Evolutionary conservation across 257 asterid genomes (phyloP), one percentile per base, ranked within the genome.

Genomic region (Plectranthus barbatus): DNA sequence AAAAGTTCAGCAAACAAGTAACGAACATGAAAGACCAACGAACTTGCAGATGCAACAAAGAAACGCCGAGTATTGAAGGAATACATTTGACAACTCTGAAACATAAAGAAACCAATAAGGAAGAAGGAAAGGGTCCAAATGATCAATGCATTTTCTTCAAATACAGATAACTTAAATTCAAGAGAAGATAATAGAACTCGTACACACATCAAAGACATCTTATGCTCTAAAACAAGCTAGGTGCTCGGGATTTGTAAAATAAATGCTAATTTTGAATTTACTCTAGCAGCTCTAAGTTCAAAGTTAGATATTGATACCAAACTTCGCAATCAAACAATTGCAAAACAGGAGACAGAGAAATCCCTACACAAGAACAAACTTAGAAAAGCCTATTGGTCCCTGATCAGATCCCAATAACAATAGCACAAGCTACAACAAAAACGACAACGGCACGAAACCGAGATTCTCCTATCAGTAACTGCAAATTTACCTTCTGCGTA

Each of bases 401-500:
- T 50, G 21, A 50, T 21, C 36, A 50, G 33, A 46, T 33, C 13
- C 37, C 17, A 18, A 21, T 36, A 36, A 36, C 36, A 54, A 53
- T 7, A 31, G 46, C 46, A 18, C 24, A 36, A 47, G 13, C 26
- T 0, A 10, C 34, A 0, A 50, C 56, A 23, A 23, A 20, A 50
- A 50, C 20, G 9, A 0, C 10, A 19, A 9, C 10, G 36, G 36
- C 8, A 20, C 14, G 4, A 21, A 0, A 21, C 34, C 7, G 20
- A 53, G 13, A 33, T n/a, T 14, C 11, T 15, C 21, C 4, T 10
- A 50, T n/a, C 44, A 8, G 17, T 18, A 66, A 36, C 51, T n/a
- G 36, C 41, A 48, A 54, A 44, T 5, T 13, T 70, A 87, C 96
- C 92, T 81, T 85, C 31, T 80, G 84, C 10, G 29, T 4, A 23